Percentiles rank a stretch among this genome's conserved stretches.
These are phyloP conservation scores for Fraxinus pennsylvanica DNA, from an alignment of 257 asterid species.

Conservation along the genomic window DNA sequence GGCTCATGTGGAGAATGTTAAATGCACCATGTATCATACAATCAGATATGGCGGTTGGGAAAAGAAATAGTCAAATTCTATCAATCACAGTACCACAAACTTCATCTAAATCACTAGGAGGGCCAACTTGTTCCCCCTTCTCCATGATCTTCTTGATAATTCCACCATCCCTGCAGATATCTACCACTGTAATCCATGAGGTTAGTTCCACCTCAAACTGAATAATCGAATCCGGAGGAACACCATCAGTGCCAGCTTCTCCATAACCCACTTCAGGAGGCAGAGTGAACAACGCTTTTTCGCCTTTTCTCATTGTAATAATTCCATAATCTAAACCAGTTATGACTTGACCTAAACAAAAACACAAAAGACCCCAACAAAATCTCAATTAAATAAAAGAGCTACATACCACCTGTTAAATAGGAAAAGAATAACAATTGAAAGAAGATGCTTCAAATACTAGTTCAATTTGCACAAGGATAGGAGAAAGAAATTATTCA, in stretches of 20 bases:
- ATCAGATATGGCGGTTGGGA: constrained; percentile 10
- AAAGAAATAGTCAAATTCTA: constrained; percentile 7
- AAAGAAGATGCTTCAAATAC: not conserved
- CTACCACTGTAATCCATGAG: constrained; percentile 70
- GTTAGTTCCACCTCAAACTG: constrained; percentile 66
- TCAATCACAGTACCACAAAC: constrained; percentile 50
- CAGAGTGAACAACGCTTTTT: constrained; percentile 54
- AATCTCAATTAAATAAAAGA: constrained; percentile 1
- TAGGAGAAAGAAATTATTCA: too few species aligned
- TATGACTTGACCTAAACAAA: constrained; percentile 42
- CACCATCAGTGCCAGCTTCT: constrained; percentile 35
- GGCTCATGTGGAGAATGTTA: constrained; percentile 9
- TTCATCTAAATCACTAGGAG: constrained; percentile 73
- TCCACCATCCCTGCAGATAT: constrained; percentile 75
- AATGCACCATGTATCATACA: constrained; percentile 9
- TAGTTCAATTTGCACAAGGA: not conserved
- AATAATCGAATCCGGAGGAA: constrained; percentile 48
- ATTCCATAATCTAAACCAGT: constrained; percentile 57
- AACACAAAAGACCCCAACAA: not conserved
- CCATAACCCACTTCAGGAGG: constrained; percentile 52
- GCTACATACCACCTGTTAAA: not conserved
- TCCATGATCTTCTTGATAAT: constrained; percentile 58
- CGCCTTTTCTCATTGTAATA: constrained; percentile 70
- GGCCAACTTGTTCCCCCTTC: constrained; percentile 59
- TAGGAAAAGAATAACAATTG: not conserved